phyloP scores from a whole-genome alignment of 495 filamentous ascomycete genomes.

The Penicillium crystallinum region DNA sequence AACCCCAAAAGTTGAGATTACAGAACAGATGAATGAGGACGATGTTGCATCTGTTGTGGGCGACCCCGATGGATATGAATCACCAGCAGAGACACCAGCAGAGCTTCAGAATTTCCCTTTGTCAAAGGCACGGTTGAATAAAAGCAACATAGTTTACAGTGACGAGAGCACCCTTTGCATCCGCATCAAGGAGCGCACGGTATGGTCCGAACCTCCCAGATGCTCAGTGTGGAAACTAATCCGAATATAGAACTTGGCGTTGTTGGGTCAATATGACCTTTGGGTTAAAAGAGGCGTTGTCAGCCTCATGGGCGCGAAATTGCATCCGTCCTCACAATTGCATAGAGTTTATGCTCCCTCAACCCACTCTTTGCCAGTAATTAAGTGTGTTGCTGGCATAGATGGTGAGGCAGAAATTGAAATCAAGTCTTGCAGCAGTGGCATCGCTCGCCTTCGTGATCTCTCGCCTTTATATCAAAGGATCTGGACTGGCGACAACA shows the following conservation, averaged over 20 bases:
- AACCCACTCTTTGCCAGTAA: slow-evolving; percentile 70
- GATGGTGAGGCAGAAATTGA: slow-evolving; percentile 45
- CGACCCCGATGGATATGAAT: slow-evolving; percentile 34
- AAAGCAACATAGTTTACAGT: slow-evolving; percentile 37
- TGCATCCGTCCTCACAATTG: slow-evolving; percentile 46
- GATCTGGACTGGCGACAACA: slow-evolving; percentile 62
- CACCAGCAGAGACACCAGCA: slow-evolving; percentile 27
- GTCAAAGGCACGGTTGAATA: slow-evolving; percentile 38
- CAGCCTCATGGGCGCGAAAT: slow-evolving; percentile 58
- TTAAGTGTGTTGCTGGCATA: slow-evolving; percentile 50
- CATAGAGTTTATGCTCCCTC: slow-evolving; percentile 67
- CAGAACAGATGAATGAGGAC: slow-evolving; percentile 20
- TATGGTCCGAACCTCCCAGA: slow-evolving; percentile 9
- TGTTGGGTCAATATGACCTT: slow-evolving; percentile 71
- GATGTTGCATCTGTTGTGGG: slow-evolving; percentile 22
- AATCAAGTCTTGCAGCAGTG: slow-evolving; percentile 50
- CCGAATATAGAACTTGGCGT: slow-evolving; percentile 51
- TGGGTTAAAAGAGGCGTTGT: slow-evolving; percentile 61
- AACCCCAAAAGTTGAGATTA: slow-evolving; percentile 8
- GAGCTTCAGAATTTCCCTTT: slow-evolving; percentile 40
- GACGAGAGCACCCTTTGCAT: slow-evolving; percentile 38
- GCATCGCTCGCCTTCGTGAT: slow-evolving; percentile 51
- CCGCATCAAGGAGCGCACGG: slow-evolving; percentile 41
- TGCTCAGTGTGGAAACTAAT: slow-evolving; percentile 13
- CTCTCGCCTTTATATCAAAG: slow-evolving; percentile 66